A percentile compares a stretch with the other conserved stretches of the same genome.
Evolutionary conservation across 495 filamentous ascomycete genomes (phyloP).

Genomic region (Penicillium herquei): DNA sequence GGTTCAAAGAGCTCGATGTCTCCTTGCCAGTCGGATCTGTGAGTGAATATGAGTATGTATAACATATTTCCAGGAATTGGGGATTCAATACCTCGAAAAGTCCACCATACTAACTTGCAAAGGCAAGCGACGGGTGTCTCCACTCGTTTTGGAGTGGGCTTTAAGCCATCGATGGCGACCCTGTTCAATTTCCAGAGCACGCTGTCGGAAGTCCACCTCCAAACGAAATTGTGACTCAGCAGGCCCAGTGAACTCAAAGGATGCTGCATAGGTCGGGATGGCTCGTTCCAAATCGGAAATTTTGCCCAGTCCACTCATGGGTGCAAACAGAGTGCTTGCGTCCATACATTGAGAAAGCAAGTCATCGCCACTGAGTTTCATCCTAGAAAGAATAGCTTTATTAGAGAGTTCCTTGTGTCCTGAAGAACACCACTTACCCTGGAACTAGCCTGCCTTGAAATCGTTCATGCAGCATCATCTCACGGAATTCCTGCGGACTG

Average conservation of each 20-base stretch:
- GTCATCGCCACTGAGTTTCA: constrained; percentile 2
- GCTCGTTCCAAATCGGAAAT: constrained; percentile 19
- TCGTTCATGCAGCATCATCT: constrained; percentile 40
- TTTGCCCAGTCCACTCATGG: constrained; percentile 36
- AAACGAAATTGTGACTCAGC: constrained; percentile 32
- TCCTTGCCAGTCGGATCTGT: constrained; percentile 41
- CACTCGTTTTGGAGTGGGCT: constrained; percentile 11
- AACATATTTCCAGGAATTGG: background rate
- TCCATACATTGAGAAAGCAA: background rate
- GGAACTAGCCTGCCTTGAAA: constrained; percentile 37
- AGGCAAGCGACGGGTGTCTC: constrained; percentile 7
- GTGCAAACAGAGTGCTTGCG: constrained; percentile 47
- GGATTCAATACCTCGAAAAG: constrained; percentile 28
- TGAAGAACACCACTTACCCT: constrained; percentile 28
- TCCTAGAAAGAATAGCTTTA: background rate
- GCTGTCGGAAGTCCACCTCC: constrained; percentile 34
- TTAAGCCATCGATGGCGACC: constrained; percentile 36
- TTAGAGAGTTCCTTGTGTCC: background rate
- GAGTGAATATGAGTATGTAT: constrained; percentile 2
- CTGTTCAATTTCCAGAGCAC: constrained; percentile 27
- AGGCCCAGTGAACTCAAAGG: constrained; percentile 39
- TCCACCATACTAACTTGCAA: constrained; percentile 38
- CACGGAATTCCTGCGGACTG: constrained; percentile 48
- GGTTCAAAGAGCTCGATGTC: constrained; percentile 38
- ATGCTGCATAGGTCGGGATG: constrained; percentile 35